phyloP scores from a whole-genome alignment of 108 stramenopile species.

The Skeletonema potamos region DNA sequence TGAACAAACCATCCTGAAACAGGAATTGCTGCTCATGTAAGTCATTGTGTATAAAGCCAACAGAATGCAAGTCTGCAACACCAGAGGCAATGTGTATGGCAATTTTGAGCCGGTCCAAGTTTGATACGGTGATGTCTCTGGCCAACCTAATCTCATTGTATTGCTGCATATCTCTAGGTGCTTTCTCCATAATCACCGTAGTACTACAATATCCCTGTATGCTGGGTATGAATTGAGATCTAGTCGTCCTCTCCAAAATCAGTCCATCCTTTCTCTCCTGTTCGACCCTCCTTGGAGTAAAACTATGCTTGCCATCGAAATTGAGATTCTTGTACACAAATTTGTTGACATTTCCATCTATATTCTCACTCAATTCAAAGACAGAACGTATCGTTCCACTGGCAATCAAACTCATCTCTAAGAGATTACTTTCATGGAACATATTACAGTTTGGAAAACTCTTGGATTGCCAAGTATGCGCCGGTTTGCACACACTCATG shows the following conservation, averaged over 20 bases:
- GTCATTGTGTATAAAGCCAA: constrained; percentile 57
- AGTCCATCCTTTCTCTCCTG: constrained; percentile 40
- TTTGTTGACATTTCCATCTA: constrained; percentile 32
- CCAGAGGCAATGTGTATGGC: constrained; percentile 49
- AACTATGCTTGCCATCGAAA: background rate
- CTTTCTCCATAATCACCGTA: constrained; percentile 44
- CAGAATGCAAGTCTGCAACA: constrained; percentile 55
- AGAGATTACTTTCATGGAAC: constrained; percentile 20
- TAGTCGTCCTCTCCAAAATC: constrained; percentile 29
- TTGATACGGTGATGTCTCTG: constrained; percentile 4
- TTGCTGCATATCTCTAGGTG: constrained; percentile 45
- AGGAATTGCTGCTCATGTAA: constrained; percentile 50
- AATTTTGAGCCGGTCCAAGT: constrained; percentile 13
- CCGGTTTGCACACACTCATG: constrained; percentile 26
- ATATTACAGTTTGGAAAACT: constrained; percentile 4
- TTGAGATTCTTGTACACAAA: constrained; percentile 40
- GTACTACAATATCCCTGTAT: constrained; percentile 40
- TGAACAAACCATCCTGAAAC: constrained; percentile 28
- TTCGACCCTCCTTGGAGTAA: constrained; percentile 16
- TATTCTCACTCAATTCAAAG: constrained; percentile 2
- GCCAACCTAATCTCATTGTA: constrained; percentile 37
- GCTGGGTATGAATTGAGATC: constrained; percentile 31
- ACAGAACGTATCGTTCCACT: background rate
- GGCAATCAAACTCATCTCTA: constrained; percentile 21
- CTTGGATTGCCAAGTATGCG: constrained; percentile 8